Evolutionary conservation across 345 rosid genomes (phyloP), one percentile per base, ranked within the genome.

Genomic region (Euphorbia pulcherrima): DNA sequence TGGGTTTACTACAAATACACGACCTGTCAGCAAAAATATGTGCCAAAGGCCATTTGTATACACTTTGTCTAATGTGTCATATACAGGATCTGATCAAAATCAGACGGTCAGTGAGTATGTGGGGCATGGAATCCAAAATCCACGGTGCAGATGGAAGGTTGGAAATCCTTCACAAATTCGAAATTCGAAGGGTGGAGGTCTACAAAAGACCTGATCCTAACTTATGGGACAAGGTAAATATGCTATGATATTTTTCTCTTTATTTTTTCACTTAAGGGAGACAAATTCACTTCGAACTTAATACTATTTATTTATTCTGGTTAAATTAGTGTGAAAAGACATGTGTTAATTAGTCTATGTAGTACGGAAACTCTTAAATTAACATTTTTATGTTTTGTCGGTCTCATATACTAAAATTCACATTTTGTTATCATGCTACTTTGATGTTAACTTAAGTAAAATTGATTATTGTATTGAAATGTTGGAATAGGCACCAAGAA

Each of bases 41-140:
- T 92, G 97, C 56, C 81, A 86, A 9, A 84, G 72, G 54, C 90
- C 96, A 0, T 84, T 72, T 2, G 75, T 83, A 10, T 90, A 82
- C 50, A 75, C 68, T 67, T 48, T 90, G 8, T 77, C 85, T 12
- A 70, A 76, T 17, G 90, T 79, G 2, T 40, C 70, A 1, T 81
- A 65, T 44, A 69, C 79, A 26, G 13, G 16, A 8, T 53, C 41
- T 5, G 60, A 47, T 0, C 59, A 57, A 0, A 73, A 81, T 2
- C 70, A 68, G 78, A 92, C 83, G 5, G 72, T 72, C 0, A 84
- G 83, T 1, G 82, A 77, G 64, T 90, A 92, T 30, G 73, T 65
- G 10, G 71, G 75, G 13, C 23, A 63, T 8, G 69, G 47, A 51
- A 16, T 41, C 8, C 64, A 75, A 10, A 64, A 67, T 51, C 76